Base-by-base conservation (phyloP, 164 flowering plant species). In the Santalum album region DNA sequence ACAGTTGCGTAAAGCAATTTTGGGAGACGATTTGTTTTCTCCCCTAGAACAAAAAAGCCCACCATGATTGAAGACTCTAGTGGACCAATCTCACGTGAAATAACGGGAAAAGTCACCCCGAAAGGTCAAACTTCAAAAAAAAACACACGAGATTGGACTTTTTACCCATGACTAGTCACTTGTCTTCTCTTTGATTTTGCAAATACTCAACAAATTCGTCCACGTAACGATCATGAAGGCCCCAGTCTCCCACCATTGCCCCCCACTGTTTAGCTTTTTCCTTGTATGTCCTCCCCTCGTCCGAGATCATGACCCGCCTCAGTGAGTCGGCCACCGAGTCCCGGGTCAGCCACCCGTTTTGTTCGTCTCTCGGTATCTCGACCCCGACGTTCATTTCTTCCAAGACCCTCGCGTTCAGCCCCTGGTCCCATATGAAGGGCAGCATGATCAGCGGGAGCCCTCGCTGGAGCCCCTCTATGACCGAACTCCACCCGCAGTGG, bases 401-500 rank as follows among this genome's bases (percentile, higher is more conserved):
- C 51, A 69, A 25, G 1, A 35, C 19, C 56, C 65, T 64, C 5
- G 73, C 65, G 20, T n/a, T 38, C 11, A 69, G 4, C 7, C 55
- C 65, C 34, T 69, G 68, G 16, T 61, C 66, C 1, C 10, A 29
- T 6, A 35, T 4, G 3, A 69, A 26, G 0, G 73, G 59, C 53
- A 69, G 32, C 39, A 54, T 9, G 0, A 65, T 29, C n/a, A 69
- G 38, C 0, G 62, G 45, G 16, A 7, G 20, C 9, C 56, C 65
- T 10, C 55, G 40, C 7, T 11, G 20, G 0, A 69, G 25, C 9
- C 24, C 69, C 34, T 65, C 73, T 1, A 69, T 27, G 0, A 61
- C 20, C 16, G 73, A 69, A 32, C 60, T 61, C 63, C 66, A 65
- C 7, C 73, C 69, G 34, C 56, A 64, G 34, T 65, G 73, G 29